Conservation (phyloP, 345 rosid genomes). For the Iberis pinnata region DNA sequence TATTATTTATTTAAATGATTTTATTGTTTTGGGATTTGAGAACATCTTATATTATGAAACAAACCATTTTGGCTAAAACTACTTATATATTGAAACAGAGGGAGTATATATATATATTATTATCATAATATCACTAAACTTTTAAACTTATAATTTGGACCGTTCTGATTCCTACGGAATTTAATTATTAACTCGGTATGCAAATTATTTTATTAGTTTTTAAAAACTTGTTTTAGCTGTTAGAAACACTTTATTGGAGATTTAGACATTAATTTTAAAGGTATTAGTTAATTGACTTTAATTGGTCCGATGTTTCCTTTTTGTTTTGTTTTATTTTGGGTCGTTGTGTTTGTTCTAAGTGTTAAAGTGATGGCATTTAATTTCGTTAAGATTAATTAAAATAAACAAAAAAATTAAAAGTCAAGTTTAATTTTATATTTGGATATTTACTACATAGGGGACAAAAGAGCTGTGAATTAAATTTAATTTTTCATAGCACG, state of each 20-base stretch:
- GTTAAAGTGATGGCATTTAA: slow-evolving; percentile 19
- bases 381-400: not conserved
- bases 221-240: too few relatives aligned
- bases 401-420: not conserved
- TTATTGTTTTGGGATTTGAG: too few relatives aligned
- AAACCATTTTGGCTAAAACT: too few relatives aligned
- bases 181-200: too few relatives aligned
- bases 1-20: too few relatives aligned
- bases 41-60: too few relatives aligned
- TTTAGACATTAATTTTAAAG: slow-evolving; percentile 4
- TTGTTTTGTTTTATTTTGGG: slow-evolving; percentile 11
- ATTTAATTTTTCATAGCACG: slow-evolving; percentile 25
- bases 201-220: not conserved
- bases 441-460: slow-evolving; percentile 15
- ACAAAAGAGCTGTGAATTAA: slow-evolving; percentile 21
- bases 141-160: too few relatives aligned
- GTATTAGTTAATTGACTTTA: not conserved
- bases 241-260: too few relatives aligned
- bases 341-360: slow-evolving; percentile 14
- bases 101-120: too few relatives aligned
- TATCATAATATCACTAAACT: too few relatives aligned
- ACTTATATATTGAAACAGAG: too few relatives aligned
- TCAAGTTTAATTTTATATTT: not conserved
- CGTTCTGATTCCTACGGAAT: too few relatives aligned
- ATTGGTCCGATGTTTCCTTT: slow-evolving; percentile 19